Evolutionary conservation across 2,329 filamentous ascomycete genomes (phyloP), one percentile per base, ranked within the genome.

Genomic region (Colletotrichum viniferum): DNA sequence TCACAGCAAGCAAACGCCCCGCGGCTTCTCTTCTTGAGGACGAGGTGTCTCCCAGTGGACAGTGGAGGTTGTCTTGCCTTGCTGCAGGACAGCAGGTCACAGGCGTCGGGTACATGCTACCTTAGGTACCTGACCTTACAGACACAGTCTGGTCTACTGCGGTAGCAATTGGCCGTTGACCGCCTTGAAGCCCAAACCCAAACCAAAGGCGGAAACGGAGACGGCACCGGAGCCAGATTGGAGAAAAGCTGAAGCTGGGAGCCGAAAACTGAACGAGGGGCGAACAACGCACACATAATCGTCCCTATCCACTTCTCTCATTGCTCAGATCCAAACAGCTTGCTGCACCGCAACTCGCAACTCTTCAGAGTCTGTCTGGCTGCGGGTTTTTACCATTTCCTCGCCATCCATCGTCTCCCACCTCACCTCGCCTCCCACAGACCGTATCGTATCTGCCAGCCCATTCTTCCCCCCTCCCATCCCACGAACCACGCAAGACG

Each of bases 261-360:
- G 43, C 43, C 43, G 43, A 48, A 48, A 48, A 48, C 43, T n/a
- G 64, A 72, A 73, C 71, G 71, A 71, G 73, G 69, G 73, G 73
- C 62, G 69, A 65, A 75, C 73, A 73, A 75, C 73, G 69, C 73
- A 74, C 64, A 76, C 70, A 74, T 65, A 72, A 52, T 61, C 71
- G 58, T 61, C n/a, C 63, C 38, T 70, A 48, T 75, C 69, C 73
- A 60, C 48, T 52, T 34, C n/a, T 52, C 62, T 68, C 56, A 58
- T 63, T 21, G 62, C 34, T 32, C 62, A 26, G 26, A 38, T 55
- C 43, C 43, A 13, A 21, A 48, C 26, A 14, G 32, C 36, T 48
- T 24, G 26, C 73, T 67, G 61, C 61, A 58, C 43, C 63, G 34
- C 48, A 43, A 43, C 36, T 43, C 36, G 34, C 43, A 43, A 43